phyloP scores from a whole-genome alignment of 768 basidiomycete genomes.

The Terana coerulea region DNA sequence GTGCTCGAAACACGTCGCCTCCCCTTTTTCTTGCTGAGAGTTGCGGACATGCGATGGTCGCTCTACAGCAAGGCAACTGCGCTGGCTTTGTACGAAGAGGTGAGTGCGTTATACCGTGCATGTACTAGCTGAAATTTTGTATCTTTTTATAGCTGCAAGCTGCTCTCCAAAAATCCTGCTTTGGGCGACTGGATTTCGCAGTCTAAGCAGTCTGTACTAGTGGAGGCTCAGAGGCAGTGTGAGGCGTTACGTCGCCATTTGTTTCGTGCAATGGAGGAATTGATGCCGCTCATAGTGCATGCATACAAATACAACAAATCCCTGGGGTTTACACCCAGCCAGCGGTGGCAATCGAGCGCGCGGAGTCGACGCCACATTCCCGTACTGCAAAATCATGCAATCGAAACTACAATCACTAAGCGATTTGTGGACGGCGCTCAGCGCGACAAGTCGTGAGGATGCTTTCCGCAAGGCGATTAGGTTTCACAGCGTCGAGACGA shows the following conservation, averaged over 20 bases:
- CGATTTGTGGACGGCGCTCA: neutral
- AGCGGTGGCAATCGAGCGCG: neutral
- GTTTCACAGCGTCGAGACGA: neutral
- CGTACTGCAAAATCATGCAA: neutral
- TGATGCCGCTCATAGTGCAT: neutral
- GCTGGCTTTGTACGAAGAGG: constrained; percentile 13
- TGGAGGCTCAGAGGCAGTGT: neutral
- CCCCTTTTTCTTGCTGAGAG: constrained; percentile 12
- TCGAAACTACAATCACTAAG: neutral
- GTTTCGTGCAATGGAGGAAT: neutral
- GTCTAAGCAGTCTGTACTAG: constrained; percentile 2
- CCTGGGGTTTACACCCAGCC: neutral
- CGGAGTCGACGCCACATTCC: neutral
- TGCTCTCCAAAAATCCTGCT: constrained; percentile 8
- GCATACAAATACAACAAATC: neutral
- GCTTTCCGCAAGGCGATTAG: neutral
- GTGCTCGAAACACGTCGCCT: constrained; percentile 12
- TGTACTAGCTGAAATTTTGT: neutral
- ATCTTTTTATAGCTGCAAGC: constrained; percentile 6
- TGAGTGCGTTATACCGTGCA: neutral
- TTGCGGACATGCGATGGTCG: constrained; percentile 14
- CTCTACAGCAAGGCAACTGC: constrained; percentile 14
- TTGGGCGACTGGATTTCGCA: constrained; percentile 9
- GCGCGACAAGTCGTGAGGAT: neutral
- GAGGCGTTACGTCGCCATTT: neutral